Conservation (phyloP, 2,329 filamentous ascomycete genomes). For the Clarireedia paspali region DNA sequence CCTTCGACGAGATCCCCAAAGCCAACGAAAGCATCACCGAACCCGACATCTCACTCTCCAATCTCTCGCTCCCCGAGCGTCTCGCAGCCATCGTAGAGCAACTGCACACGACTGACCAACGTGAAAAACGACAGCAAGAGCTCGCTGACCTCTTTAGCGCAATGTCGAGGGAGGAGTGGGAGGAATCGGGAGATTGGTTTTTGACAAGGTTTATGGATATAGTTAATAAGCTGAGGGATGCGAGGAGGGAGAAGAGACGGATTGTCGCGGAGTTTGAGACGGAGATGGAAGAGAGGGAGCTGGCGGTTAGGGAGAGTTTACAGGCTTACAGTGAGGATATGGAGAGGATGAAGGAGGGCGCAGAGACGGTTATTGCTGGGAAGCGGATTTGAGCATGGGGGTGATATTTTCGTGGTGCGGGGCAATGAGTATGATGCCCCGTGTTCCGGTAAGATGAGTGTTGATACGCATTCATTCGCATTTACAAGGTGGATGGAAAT, state of each 20-base stretch:
- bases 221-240: conserved; percentile 18
- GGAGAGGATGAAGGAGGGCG: conserved; percentile 23
- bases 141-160: conserved; percentile 17
- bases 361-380: conserved; percentile 13
- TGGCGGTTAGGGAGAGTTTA: conserved; percentile 19
- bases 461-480: background rate
- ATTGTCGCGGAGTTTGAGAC: conserved; percentile 21
- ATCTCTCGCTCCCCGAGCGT: background rate
- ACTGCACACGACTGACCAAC: background rate
- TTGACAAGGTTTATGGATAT: conserved; percentile 21
- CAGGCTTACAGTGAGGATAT: conserved; percentile 18
- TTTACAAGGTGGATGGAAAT: too few species aligned
- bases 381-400: background rate
- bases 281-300: conserved; percentile 23
- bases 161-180: conserved; percentile 26
- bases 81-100: background rate
- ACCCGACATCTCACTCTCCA: conserved; percentile 1
- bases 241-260: conserved; percentile 22
- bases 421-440: too few species aligned
- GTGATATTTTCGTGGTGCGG: background rate
- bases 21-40: background rate
- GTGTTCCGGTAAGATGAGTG: background rate
- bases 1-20: conserved; percentile 4
- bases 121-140: background rate
- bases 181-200: conserved; percentile 27